These are phyloP conservation scores for Lachancea waltii DNA, from an alignment of 805 yeast species.

Conservation along the genomic window DNA sequence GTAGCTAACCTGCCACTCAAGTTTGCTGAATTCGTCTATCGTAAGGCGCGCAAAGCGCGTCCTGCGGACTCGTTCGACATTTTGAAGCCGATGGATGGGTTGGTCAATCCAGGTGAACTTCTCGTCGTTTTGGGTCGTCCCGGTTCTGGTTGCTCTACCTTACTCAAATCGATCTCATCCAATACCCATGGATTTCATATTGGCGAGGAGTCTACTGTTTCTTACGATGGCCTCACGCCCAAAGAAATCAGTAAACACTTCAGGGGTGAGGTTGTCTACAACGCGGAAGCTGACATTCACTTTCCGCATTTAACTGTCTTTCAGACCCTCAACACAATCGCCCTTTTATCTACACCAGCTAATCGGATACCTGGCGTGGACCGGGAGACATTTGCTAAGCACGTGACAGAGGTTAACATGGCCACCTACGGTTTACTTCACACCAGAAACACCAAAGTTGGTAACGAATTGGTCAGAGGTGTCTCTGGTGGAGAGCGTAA, in stretches of 20 bases:
- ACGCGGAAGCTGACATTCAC: conserved; percentile 65
- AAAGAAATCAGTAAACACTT: conserved; percentile 46
- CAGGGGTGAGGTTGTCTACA: conserved; percentile 65
- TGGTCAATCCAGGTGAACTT: conserved; percentile 55
- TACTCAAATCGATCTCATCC: conserved; percentile 52
- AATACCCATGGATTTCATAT: conserved; percentile 55
- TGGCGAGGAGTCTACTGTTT: conserved; percentile 39
- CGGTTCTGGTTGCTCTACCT: conserved; percentile 69
- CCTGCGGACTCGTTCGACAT: conserved; percentile 40
- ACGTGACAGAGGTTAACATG: conserved; percentile 47
- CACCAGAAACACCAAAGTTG: conserved; percentile 56
- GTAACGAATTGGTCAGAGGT: conserved; percentile 59
- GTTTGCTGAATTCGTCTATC: conserved; percentile 16
- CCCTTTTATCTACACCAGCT: conserved; percentile 52
- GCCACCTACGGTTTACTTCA: conserved; percentile 56
- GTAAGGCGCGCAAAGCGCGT: conserved; percentile 19
- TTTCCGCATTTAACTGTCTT: conserved; percentile 64
- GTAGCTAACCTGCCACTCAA: conserved; percentile 40
- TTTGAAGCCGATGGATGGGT: conserved; percentile 60
- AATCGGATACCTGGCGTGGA: conserved; percentile 54
- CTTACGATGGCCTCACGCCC: conserved; percentile 49
- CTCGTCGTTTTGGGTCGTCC: conserved; percentile 73
- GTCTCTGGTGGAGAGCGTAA: conserved; percentile 85
- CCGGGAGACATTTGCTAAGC: conserved; percentile 48
- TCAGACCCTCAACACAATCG: conserved; percentile 57